phyloP scores from a whole-genome alignment of 164 flowering plant genomes.

The Vitis amurensis region DNA sequence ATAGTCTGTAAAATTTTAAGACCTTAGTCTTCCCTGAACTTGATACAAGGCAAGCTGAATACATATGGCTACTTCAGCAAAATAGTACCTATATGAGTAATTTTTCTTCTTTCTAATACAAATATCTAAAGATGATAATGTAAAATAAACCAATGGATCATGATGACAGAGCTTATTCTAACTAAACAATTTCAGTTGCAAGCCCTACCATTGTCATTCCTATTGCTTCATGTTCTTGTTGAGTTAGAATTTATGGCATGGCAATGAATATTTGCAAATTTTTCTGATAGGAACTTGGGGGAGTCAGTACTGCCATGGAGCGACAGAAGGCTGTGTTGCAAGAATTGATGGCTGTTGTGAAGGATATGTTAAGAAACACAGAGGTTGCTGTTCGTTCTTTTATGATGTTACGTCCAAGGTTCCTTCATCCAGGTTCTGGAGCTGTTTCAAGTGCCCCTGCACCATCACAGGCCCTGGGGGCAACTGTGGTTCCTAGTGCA shows the following conservation, averaged over 20 bases:
- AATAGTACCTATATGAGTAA: not conserved
- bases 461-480: slow-evolving; percentile 59
- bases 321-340: slow-evolving; percentile 70
- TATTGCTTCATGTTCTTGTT: not conserved
- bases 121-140: not conserved
- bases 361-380: slow-evolving; percentile 79
- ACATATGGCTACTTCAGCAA: not conserved
- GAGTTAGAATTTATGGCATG: not conserved
- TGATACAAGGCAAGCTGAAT: not conserved
- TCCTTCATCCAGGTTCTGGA: slow-evolving; percentile 51
- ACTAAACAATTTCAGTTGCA: not conserved
- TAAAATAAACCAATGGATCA: not conserved
- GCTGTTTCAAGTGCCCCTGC: slow-evolving; percentile 41
- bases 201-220: not conserved
- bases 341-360: slow-evolving; percentile 69
- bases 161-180: not conserved
- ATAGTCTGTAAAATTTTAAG: not conserved
- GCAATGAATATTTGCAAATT: not conserved
- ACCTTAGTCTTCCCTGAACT: not conserved
- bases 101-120: not conserved
- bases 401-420: slow-evolving; percentile 85
- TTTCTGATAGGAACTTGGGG: slow-evolving; percentile 82
- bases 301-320: slow-evolving; percentile 75
- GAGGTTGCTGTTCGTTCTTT: slow-evolving; percentile 92
- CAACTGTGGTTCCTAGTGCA: slow-evolving; percentile 38